Conservation (phyloP, 1,139 yeast species). For the Taiozyma onychis region DNA sequence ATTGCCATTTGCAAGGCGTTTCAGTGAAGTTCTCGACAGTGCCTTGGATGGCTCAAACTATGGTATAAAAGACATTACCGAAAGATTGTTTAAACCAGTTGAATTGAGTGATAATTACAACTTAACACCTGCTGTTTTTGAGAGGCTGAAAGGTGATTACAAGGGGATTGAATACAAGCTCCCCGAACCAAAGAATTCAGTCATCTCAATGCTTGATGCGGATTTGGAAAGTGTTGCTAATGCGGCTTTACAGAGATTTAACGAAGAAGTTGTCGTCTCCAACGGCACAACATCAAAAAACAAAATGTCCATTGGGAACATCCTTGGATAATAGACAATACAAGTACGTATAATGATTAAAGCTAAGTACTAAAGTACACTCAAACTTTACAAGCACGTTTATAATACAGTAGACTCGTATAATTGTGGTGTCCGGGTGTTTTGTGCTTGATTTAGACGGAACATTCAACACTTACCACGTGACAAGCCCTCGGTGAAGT, state of each 20-base stretch:
- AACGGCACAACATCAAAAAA: background rate
- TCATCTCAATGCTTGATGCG: background rate
- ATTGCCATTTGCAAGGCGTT: slow-evolving; percentile 13
- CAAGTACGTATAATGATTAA: background rate
- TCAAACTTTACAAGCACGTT: too few relatives aligned
- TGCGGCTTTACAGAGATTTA: background rate
- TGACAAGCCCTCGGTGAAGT: background rate
- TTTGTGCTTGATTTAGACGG: background rate
- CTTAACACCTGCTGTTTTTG: background rate
- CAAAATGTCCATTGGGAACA: slow-evolving; percentile 20
- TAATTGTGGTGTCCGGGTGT: slow-evolving; percentile 7
- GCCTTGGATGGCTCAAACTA: slow-evolving; percentile 18
- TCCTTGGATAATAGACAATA: slow-evolving; percentile 12
- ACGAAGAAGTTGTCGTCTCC: background rate
- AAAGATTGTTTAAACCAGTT: slow-evolving; percentile 6
- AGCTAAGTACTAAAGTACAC: background rate
- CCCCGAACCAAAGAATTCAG: background rate
- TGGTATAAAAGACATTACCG: slow-evolving; percentile 15
- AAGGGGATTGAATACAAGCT: background rate
- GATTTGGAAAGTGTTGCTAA: background rate
- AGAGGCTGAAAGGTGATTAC: background rate
- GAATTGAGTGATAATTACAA: background rate
- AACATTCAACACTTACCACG: background rate
- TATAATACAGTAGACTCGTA: too few relatives aligned
- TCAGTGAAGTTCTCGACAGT: slow-evolving; percentile 9